phyloP scores from a whole-genome alignment of 352 stramenopile genomes.

The Globisporangium middletonii region DNA sequence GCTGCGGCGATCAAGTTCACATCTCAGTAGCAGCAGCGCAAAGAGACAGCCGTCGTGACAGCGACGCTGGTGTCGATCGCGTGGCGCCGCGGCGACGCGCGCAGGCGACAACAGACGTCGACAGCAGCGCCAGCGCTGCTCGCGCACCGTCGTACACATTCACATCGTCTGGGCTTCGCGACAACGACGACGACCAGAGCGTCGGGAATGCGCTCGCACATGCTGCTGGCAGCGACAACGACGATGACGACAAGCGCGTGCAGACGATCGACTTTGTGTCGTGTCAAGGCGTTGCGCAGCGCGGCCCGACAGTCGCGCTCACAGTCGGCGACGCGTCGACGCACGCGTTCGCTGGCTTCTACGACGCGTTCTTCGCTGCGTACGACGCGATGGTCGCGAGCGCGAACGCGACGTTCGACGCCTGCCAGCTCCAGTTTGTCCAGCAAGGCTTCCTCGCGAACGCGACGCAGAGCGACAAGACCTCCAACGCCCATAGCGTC shows the following conservation, averaged over 20 bases:
- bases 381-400: slow-evolving; percentile 60
- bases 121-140: not conserved
- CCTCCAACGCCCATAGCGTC: slow-evolving; percentile 14
- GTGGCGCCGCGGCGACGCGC: not conserved
- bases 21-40: no score
- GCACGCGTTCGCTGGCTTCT: slow-evolving; percentile 49
- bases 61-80: not conserved
- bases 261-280: slow-evolving; percentile 46
- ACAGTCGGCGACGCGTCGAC: slow-evolving; percentile 33
- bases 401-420: slow-evolving; percentile 43
- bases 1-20: slow-evolving; percentile 11
- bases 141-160: slow-evolving; percentile 26
- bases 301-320: slow-evolving; percentile 35
- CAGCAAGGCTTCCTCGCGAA: slow-evolving; percentile 47
- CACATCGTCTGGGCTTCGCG: slow-evolving; percentile 5
- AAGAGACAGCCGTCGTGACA: no score
- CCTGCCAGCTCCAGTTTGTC: slow-evolving; percentile 63
- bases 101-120: not conserved
- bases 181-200: slow-evolving; percentile 7
- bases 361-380: slow-evolving; percentile 43
- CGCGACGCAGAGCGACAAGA: slow-evolving; percentile 19
- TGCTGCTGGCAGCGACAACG: slow-evolving; percentile 12
- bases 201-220: slow-evolving; percentile 27
- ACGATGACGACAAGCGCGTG: slow-evolving; percentile 33
- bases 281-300: slow-evolving; percentile 20